phyloP scores from a whole-genome alignment of 805 yeast genomes.

The Saturnispora dispora region DNA sequence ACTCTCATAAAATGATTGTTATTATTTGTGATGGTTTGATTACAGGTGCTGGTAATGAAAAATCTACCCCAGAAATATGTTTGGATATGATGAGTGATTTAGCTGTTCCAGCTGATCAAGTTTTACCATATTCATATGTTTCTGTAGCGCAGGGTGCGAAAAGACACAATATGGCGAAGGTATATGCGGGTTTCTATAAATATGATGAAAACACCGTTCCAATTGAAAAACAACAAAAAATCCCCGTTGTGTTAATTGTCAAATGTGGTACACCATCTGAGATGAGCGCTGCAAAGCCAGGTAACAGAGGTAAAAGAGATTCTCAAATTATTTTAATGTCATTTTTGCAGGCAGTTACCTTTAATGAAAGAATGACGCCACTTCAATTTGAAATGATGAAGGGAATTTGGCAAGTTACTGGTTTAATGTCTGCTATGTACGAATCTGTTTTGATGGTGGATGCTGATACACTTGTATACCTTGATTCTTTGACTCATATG shows the following conservation, averaged over 20 bases:
- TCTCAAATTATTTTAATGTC: constrained; percentile 89
- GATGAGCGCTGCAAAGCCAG: constrained; percentile 64
- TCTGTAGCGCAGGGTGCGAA: constrained; percentile 92
- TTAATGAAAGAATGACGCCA: constrained; percentile 91
- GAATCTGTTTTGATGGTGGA: constrained; percentile 87
- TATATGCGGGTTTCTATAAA: constrained; percentile 87
- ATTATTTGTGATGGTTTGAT: constrained; percentile 90
- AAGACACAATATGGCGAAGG: constrained; percentile 97
- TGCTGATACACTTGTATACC: constrained; percentile 85
- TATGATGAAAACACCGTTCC: constrained; percentile 73
- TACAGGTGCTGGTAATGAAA: constrained; percentile 88
- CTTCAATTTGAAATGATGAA: constrained; percentile 71
- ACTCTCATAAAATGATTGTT: constrained; percentile 80
- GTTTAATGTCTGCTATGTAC: constrained; percentile 73
- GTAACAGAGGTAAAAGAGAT: constrained; percentile 94
- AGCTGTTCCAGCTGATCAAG: constrained; percentile 62
- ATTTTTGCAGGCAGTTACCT: constrained; percentile 76
- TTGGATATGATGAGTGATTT: constrained; percentile 81
- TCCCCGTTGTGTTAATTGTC: constrained; percentile 69
- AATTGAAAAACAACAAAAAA: constrained; percentile 72
- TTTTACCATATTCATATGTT: constrained; percentile 76
- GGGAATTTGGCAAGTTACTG: constrained; percentile 74
- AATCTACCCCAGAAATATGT: constrained; percentile 83
- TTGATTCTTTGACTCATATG: constrained; percentile 86
- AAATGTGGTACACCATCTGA: constrained; percentile 87